Conservation (phyloP, 176 grass and related monocot genomes). For the Juncus inflexus region DNA sequence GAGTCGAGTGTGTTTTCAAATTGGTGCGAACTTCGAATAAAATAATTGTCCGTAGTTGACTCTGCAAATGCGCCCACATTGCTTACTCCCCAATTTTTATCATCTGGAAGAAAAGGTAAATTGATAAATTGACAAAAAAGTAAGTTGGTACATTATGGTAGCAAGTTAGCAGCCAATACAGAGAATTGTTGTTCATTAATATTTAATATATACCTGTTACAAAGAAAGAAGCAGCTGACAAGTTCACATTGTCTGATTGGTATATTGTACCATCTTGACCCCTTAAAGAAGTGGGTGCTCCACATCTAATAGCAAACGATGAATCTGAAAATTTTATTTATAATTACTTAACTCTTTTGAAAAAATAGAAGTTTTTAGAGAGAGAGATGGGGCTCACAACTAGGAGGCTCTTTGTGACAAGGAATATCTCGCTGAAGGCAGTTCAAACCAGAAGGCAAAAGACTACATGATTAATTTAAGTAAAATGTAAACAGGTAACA, state of each 20-base stretch:
- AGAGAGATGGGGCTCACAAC: constrained; percentile 30
- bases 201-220: constrained; percentile 27
- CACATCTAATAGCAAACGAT: constrained; percentile 66
- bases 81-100: constrained; percentile 65
- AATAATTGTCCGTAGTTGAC: constrained; percentile 28
- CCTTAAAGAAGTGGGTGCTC: constrained; percentile 30
- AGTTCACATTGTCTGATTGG: constrained; percentile 34
- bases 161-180: too few relatives aligned
- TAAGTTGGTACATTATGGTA: neutral
- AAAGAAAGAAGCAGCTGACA: constrained; percentile 50
- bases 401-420: constrained; percentile 44
- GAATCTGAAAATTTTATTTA: constrained; percentile 38
- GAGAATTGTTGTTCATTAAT: too few relatives aligned
- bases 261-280: constrained; percentile 50
- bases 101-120: constrained; percentile 21
- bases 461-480: too few relatives aligned
- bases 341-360: neutral
- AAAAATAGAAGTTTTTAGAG: neutral
- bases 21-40: constrained; percentile 41
- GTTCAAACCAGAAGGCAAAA: constrained; percentile 23
- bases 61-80: constrained; percentile 55
- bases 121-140: neutral
- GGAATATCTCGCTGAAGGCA: constrained; percentile 57
- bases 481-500: too few relatives aligned
- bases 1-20: constrained; percentile 64